phyloP scores from a whole-genome alignment of 176 grass and related monocot species.

The Metroxylon sagu region DNA sequence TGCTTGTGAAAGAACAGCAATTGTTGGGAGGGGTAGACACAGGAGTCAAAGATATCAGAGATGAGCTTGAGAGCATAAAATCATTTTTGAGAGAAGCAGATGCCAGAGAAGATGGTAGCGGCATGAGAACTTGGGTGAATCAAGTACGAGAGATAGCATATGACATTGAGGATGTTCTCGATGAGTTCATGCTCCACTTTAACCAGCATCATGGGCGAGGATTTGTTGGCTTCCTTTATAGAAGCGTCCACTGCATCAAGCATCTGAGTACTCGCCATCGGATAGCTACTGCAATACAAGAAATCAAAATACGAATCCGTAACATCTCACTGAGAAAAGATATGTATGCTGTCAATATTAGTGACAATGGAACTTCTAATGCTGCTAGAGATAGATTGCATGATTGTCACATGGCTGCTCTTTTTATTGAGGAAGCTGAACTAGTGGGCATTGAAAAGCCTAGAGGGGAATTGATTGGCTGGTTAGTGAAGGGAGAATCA shows the following conservation, averaged over 20 bases:
- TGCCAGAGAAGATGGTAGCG: neutral
- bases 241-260: conserved; percentile 1
- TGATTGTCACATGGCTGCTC: conserved; percentile 14
- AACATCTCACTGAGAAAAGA: neutral
- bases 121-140: conserved; percentile 11
- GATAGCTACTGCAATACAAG: neutral
- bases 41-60: conserved; percentile 2
- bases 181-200: conserved; percentile 17
- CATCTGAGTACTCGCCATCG: neutral
- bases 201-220: neutral
- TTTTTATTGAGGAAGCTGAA: conserved; percentile 23
- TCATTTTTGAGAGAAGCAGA: conserved; percentile 3
- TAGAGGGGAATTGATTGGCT: conserved; percentile 6
- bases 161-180: conserved; percentile 33
- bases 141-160: conserved; percentile 25
- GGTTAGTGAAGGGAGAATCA: neutral
- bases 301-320: neutral
- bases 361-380: neutral
- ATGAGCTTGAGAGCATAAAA: conserved; percentile 5
- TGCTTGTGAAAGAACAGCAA: conserved; percentile 6
- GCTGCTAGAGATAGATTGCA: conserved; percentile 9
- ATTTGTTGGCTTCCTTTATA: conserved; percentile 1
- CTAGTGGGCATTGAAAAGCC: conserved; percentile 19
- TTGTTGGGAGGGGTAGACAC: conserved; percentile 7
- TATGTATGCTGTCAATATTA: neutral